phyloP scores from a whole-genome alignment of 169 alveolate species.

The Cyclospora cayetanensis region DNA sequence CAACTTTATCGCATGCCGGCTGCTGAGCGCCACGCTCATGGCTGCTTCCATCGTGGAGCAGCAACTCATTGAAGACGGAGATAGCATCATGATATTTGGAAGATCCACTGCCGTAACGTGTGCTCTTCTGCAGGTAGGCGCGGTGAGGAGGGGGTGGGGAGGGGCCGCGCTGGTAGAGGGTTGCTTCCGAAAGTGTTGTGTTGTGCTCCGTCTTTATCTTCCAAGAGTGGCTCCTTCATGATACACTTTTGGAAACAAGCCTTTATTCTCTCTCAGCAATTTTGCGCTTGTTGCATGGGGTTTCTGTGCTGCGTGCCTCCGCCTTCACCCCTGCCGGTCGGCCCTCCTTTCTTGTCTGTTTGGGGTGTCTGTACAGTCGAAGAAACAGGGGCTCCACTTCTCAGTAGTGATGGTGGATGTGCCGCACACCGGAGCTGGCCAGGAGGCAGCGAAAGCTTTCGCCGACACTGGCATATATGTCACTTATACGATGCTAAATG shows the following conservation, averaged over 20 bases:
- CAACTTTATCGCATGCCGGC: not conserved
- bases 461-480: slow-evolving; percentile 43
- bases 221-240: too few species aligned
- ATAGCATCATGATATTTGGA: slow-evolving; percentile 30
- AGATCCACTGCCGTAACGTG: slow-evolving; percentile 32
- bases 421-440: slow-evolving; percentile 1
- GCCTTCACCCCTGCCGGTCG: too few species aligned
- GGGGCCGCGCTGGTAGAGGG: too few species aligned
- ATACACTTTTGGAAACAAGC: too few species aligned
- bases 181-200: too few species aligned
- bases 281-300: too few species aligned
- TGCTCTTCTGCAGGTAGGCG: slow-evolving; percentile 38
- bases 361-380: slow-evolving; percentile 16
- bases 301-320: too few species aligned
- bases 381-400: not conserved
- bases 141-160: too few species aligned
- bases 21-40: slow-evolving; percentile 17
- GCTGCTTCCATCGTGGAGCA: not conserved
- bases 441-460: not conserved
- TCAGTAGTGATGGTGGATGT: slow-evolving; percentile 38
- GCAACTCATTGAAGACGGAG: slow-evolving; percentile 14
- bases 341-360: too few species aligned
- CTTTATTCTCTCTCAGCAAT: too few species aligned
- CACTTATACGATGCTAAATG: slow-evolving; percentile 30
- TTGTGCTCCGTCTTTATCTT: too few species aligned